Conservation (phyloP, 257 asterid genomes). For the Solanum sparsipilum region DNA sequence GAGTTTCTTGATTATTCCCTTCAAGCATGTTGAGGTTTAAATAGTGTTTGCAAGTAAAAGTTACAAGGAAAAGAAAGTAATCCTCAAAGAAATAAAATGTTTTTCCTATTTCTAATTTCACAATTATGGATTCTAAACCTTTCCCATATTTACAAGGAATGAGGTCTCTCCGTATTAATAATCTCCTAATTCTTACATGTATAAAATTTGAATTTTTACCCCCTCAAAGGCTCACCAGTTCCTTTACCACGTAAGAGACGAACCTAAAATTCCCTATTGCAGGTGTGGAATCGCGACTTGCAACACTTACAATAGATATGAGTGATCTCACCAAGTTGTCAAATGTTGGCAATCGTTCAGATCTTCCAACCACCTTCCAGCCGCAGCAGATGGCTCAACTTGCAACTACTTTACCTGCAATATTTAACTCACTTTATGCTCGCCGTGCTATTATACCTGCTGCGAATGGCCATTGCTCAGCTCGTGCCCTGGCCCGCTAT, state of each 20-base stretch:
- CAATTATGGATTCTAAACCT: background rate
- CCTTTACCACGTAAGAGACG: background rate
- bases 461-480: slow-evolving; percentile 94
- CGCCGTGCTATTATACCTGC: slow-evolving; percentile 92
- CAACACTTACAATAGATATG: slow-evolving; percentile 72
- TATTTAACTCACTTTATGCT: slow-evolving; percentile 62
- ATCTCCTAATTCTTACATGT: background rate
- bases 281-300: slow-evolving; percentile 98
- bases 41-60: background rate
- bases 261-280: background rate
- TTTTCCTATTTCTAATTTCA: background rate
- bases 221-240: background rate
- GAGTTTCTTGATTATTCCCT: background rate
- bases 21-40: background rate
- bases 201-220: background rate
- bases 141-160: background rate
- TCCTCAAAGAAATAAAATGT: background rate
- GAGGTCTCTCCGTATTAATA: background rate
- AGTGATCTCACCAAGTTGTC: slow-evolving; percentile 58
- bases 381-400: slow-evolving; percentile 42
- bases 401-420: slow-evolving; percentile 53
- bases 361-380: slow-evolving; percentile 67
- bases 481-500: slow-evolving; percentile 94
- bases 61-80: background rate
- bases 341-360: slow-evolving; percentile 32